Percentiles rank a stretch among this genome's conserved stretches.
Conservation (phyloP, 2,329 filamentous ascomycete species). For the Pseudogymnoascus sp. region DNA sequence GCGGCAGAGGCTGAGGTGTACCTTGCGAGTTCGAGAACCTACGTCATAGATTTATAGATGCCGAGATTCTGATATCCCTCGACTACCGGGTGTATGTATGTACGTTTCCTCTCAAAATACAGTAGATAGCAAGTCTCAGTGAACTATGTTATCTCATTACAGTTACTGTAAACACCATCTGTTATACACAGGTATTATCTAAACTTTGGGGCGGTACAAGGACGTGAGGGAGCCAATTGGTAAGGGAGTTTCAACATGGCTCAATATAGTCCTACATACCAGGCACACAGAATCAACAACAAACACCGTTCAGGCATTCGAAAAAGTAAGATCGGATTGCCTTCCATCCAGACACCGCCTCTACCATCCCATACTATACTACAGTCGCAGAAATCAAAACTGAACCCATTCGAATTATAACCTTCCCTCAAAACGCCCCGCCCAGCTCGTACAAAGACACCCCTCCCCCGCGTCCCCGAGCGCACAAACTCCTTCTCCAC, state of each 20-base stretch:
- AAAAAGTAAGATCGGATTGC: neutral
- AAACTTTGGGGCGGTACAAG: neutral
- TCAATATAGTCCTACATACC: neutral
- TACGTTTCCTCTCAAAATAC: neutral
- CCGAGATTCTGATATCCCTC: neutral
- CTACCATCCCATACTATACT: neutral
- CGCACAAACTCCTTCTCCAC: neutral
- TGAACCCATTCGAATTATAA: neutral
- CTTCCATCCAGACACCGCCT: neutral
- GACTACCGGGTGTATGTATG: neutral
- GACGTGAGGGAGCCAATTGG: neutral
- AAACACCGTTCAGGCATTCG: neutral
- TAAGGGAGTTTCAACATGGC: neutral
- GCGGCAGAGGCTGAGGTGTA: neutral
- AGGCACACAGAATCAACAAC: neutral
- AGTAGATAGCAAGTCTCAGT: neutral
- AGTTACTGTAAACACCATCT: neutral
- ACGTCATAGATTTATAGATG: neutral
- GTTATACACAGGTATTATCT: neutral
- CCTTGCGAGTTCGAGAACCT: neutral
- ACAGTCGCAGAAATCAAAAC: neutral
- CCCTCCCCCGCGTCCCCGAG: neutral
- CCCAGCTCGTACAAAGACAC: neutral
- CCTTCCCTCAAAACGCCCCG: neutral
- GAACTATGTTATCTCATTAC: neutral